Conservation (phyloP, 305 asterid genomes). For the Rubia balearica region DNA sequence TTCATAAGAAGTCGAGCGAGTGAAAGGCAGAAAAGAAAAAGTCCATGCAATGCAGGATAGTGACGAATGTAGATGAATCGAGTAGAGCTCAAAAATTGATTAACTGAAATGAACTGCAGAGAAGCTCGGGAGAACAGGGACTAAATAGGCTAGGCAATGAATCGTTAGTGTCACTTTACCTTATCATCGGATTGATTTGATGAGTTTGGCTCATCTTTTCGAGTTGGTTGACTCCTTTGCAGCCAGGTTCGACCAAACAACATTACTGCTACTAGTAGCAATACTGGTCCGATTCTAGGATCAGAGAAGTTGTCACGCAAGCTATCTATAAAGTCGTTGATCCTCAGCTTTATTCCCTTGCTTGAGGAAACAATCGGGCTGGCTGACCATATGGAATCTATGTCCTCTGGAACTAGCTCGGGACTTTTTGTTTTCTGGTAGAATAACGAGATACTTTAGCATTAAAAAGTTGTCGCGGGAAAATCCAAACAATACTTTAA, state of each 20-base stretch:
- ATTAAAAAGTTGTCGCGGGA: not conserved
- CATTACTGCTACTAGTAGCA: conserved; percentile 75
- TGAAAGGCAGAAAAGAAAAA: not conserved
- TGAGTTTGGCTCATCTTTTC: conserved; percentile 28
- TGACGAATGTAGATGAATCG: not conserved
- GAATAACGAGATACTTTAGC: conserved; percentile 11
- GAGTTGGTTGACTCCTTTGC: conserved; percentile 47
- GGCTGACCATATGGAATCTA: conserved; percentile 55
- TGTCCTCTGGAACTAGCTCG: conserved; percentile 78
- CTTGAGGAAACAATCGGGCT: conserved; percentile 47
- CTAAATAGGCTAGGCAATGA: conserved; percentile 10
- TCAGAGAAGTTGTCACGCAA: conserved; percentile 47
- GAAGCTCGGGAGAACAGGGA: not conserved
- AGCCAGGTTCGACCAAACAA: conserved; percentile 69
- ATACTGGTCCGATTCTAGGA: conserved; percentile 82
- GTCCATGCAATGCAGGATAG: not conserved
- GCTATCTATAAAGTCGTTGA: conserved; percentile 28
- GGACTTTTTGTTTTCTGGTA: conserved; percentile 81
- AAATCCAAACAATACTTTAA: not conserved
- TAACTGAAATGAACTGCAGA: not conserved
- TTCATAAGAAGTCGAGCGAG: not conserved
- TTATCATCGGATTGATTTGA: conserved; percentile 36
- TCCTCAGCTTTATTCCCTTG: conserved; percentile 37
- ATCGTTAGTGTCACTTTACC: conserved; percentile 10
- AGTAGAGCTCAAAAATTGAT: not conserved